Evolutionary conservation across 148 eudicot genomes (phyloP).

Genomic region (Vaccinium vitisidaea): DNA sequence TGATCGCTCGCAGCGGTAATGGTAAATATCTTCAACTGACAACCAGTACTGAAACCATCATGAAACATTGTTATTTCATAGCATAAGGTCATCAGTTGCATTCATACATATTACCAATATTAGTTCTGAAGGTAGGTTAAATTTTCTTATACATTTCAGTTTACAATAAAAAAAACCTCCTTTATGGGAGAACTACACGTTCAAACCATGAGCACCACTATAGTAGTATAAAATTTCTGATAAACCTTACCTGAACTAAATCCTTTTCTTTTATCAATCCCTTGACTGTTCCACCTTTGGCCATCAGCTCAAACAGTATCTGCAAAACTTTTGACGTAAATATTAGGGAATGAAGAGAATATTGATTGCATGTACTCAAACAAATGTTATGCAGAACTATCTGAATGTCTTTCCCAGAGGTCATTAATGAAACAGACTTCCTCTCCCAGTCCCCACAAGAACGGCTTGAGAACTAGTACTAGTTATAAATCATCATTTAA

Average conservation of each 20-base stretch:
- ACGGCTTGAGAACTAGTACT: not conserved
- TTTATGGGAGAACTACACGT: not conserved
- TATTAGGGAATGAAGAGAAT: not conserved
- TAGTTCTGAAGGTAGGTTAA: not conserved
- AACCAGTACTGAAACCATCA: not conserved
- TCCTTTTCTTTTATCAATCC: slow-evolving; percentile 85
- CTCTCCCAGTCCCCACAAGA: not conserved
- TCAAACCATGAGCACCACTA: not conserved
- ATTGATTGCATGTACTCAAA: not conserved
- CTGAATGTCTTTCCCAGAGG: not conserved
- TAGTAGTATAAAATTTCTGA: not conserved
- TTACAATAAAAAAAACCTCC: not conserved
- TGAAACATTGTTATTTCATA: not conserved
- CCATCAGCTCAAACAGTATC: slow-evolving; percentile 90
- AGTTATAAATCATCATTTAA: not conserved
- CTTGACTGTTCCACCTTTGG: slow-evolving; percentile 94
- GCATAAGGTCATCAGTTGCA: not conserved
- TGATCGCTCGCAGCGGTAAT: not conserved
- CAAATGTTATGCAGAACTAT: not conserved
- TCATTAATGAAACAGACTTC: not conserved
- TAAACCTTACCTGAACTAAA: slow-evolving; percentile 76
- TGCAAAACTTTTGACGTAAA: slow-evolving; percentile 28
- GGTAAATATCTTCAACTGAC: not conserved
- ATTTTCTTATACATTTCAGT: not conserved
- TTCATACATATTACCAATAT: not conserved